Conservation (phyloP, 192 early-diverging fungal genomes). For the Podila verticillata region DNA sequence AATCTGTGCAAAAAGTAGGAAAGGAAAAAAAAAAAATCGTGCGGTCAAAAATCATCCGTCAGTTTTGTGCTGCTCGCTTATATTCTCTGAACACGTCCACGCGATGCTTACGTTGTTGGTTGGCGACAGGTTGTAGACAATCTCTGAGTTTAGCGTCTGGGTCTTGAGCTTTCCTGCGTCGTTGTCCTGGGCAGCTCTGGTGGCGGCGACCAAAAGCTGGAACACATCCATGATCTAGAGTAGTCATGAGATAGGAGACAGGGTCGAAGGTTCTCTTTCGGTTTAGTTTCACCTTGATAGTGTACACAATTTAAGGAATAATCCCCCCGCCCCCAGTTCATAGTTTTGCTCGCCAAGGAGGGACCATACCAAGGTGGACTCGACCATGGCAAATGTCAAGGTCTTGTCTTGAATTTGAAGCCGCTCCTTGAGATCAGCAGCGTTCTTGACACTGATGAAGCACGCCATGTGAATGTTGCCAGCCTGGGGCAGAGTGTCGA, state of each 20-base stretch:
- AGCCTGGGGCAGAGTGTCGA: conserved; percentile 21
- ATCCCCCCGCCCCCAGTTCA: too few species aligned
- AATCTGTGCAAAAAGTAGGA: conserved; percentile 50
- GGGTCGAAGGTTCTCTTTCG: background rate
- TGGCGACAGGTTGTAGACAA: conserved; percentile 67
- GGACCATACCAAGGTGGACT: conserved; percentile 25
- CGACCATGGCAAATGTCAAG: conserved; percentile 36
- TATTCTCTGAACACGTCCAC: background rate
- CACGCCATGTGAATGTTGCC: conserved; percentile 47
- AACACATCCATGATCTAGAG: conserved; percentile 61
- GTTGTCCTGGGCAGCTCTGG: conserved; percentile 60
- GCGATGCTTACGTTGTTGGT: conserved; percentile 57
- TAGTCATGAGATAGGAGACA: background rate
- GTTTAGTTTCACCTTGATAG: too few species aligned
- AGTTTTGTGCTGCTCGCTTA: background rate
- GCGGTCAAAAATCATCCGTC: conserved; percentile 1
- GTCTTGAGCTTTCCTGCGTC: conserved; percentile 61
- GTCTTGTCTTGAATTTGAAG: conserved; percentile 44
- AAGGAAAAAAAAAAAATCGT: background rate
- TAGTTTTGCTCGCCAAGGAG: background rate
- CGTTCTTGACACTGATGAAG: conserved; percentile 41
- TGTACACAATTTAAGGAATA: too few species aligned
- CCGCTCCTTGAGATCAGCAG: conserved; percentile 36
- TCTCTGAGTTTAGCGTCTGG: conserved; percentile 64
- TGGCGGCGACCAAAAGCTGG: conserved; percentile 60